Evolutionary conservation across 2,329 filamentous ascomycete species (phyloP).

Genomic region (Phyllosticta citribraziliensis): DNA sequence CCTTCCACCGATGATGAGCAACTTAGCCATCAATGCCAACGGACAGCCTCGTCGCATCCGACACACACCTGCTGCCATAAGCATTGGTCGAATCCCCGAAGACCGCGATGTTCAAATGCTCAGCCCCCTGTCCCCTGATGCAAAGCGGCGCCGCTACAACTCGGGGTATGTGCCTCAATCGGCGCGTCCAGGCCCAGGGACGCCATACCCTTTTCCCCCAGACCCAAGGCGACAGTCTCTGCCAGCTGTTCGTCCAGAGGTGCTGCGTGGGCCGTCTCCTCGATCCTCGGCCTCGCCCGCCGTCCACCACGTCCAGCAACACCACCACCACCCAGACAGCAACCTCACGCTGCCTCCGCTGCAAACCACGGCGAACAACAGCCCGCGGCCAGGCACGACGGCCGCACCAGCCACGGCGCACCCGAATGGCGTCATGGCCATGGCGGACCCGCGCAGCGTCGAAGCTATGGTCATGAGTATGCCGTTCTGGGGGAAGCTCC

Average conservation of each 20-base stretch:
- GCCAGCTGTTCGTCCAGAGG: slow-evolving; percentile 17
- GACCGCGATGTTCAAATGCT: slow-evolving; percentile 1
- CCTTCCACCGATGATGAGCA: slow-evolving; percentile 26
- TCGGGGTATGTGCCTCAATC: slow-evolving; percentile 26
- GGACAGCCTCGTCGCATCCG: slow-evolving; percentile 16
- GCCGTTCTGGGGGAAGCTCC: slow-evolving; percentile 64
- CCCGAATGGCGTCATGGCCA: not conserved
- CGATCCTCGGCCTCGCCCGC: slow-evolving; percentile 9
- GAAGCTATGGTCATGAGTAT: slow-evolving; percentile 69
- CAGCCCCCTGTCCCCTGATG: slow-evolving; percentile 22
- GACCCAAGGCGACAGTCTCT: slow-evolving; percentile 24
- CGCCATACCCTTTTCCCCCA: slow-evolving; percentile 27
- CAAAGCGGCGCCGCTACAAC: slow-evolving; percentile 26
- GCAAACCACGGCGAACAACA: slow-evolving; percentile 27
- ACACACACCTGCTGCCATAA: slow-evolving; percentile 5
- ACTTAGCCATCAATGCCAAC: slow-evolving; percentile 30
- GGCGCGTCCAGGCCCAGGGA: slow-evolving; percentile 51
- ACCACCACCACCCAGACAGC: slow-evolving; percentile 25
- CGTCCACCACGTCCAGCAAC: slow-evolving; percentile 22
- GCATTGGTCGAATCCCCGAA: slow-evolving; percentile 13
- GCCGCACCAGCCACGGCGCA: not conserved
- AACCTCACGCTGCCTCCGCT: slow-evolving; percentile 46
- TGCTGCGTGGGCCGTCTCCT: slow-evolving; percentile 32
- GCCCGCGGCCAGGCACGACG: not conserved
- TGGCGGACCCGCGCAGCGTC: slow-evolving; percentile 33